Evolutionary conservation across 1,284 basidiomycete species (phyloP).

Genomic region (Cryptococcus hybrid): DNA sequence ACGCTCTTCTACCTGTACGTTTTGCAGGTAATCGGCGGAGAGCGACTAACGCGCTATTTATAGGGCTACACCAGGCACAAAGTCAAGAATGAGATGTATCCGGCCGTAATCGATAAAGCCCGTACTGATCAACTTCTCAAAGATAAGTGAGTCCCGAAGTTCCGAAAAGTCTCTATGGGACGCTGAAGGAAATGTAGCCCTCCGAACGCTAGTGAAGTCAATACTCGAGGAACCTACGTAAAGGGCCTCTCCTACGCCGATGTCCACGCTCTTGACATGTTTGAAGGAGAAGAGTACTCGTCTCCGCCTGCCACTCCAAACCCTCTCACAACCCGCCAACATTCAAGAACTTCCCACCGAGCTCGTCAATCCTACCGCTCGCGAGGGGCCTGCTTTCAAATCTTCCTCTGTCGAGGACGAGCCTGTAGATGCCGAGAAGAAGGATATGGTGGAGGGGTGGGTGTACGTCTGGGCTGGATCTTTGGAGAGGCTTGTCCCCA

Average conservation of each 20-base stretch:
- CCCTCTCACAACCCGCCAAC: constrained; percentile 51
- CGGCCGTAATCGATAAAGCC: constrained; percentile 60
- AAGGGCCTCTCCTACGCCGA: constrained; percentile 62
- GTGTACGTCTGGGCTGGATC: constrained; percentile 69
- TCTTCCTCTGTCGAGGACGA: background rate
- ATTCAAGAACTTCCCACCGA: constrained; percentile 41
- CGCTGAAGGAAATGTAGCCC: constrained; percentile 24
- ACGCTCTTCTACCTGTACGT: constrained; percentile 56
- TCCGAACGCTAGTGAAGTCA: constrained; percentile 41
- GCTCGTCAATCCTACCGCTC: constrained; percentile 38
- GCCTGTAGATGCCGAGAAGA: constrained; percentile 5
- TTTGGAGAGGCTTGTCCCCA: constrained; percentile 52
- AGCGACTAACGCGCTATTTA: background rate
- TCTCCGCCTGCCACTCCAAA: constrained; percentile 50
- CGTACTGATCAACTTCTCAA: constrained; percentile 15
- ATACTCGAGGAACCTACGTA: constrained; percentile 69
- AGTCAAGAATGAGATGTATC: constrained; percentile 66
- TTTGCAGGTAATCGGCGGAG: constrained; percentile 30
- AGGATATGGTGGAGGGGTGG: constrained; percentile 50
- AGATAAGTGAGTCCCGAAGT: constrained; percentile 7
- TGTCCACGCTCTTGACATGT: constrained; percentile 63
- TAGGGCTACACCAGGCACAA: constrained; percentile 76
- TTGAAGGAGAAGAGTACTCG: constrained; percentile 70
- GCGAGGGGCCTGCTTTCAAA: background rate
- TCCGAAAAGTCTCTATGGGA: background rate